Conservation (phyloP, 768 basidiomycete species). For the Sporobolomyces pararoseus region DNA sequence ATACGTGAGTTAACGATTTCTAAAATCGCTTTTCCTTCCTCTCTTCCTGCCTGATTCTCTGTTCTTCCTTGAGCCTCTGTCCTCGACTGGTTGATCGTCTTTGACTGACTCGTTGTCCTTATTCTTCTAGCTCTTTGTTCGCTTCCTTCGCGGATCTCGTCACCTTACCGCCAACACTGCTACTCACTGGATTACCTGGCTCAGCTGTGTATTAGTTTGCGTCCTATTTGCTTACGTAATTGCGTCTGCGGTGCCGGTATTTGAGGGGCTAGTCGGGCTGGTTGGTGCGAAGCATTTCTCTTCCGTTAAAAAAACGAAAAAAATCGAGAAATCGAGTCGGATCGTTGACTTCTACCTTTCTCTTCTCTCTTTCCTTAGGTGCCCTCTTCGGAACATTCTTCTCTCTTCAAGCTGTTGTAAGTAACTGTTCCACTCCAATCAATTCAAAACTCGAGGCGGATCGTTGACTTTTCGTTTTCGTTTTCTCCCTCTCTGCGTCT, state of each 20-base stretch:
- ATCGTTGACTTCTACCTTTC: no score
- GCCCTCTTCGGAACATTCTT: conserved; percentile 42
- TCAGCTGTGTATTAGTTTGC: conserved; percentile 16
- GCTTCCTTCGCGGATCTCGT: conserved; percentile 37
- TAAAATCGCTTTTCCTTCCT: no score
- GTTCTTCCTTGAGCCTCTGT: background rate
- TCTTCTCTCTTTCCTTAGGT: no score
- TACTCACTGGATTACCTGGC: conserved; percentile 43
- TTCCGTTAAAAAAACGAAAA: no score
- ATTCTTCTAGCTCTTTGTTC: conserved; percentile 45
- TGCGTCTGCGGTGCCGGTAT: conserved; percentile 26
- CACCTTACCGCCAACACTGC: conserved; percentile 40
- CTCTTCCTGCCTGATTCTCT: no score
- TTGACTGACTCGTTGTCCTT: background rate
- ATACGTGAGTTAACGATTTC: conserved; percentile 18
- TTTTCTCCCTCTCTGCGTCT: background rate
- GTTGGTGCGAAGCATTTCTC: no score
- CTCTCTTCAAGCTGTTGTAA: conserved; percentile 24
- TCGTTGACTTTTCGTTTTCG: background rate
- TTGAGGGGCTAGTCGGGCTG: conserved; percentile 36
- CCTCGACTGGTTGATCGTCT: background rate
- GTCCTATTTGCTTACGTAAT: conserved; percentile 41
- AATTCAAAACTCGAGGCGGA: background rate
- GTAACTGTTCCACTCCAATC: background rate
- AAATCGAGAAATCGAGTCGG: no score